These are phyloP conservation scores for Xylariales sp. DNA, from an alignment of 2,329 filamentous ascomycete genomes.

Conservation along the genomic window DNA sequence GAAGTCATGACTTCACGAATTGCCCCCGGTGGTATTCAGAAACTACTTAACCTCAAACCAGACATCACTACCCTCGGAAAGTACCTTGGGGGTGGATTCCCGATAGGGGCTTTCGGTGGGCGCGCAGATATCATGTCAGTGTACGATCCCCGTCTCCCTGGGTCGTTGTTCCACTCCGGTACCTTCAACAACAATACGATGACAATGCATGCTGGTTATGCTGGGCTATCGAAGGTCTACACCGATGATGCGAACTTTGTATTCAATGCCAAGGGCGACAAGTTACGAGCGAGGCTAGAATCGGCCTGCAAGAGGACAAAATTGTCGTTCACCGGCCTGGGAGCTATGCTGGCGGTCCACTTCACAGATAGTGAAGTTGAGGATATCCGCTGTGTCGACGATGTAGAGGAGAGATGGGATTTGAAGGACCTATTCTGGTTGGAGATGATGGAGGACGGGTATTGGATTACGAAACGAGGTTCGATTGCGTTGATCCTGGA, in stretches of 20 bases:
- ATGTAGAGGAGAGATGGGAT: conserved; percentile 24
- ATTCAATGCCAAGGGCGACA: conserved; percentile 23
- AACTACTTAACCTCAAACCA: conserved; percentile 40
- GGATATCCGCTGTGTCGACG: conserved; percentile 22
- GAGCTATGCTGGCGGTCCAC: conserved; percentile 22
- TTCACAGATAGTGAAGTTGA: conserved; percentile 23
- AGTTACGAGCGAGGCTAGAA: conserved; percentile 17
- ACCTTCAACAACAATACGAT: conserved; percentile 60
- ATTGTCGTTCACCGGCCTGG: conserved; percentile 20
- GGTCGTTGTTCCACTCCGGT: conserved; percentile 43
- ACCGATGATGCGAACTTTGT: conserved; percentile 19
- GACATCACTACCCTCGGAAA: conserved; percentile 64
- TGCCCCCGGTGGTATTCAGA: conserved; percentile 43
- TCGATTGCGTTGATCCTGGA: conserved; percentile 35
- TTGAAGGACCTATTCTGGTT: conserved; percentile 40
- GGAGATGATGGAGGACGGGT: conserved; percentile 40
- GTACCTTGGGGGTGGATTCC: conserved; percentile 61
- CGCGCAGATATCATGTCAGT: conserved; percentile 52
- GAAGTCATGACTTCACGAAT: conserved; percentile 68
- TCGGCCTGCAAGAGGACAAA: conserved; percentile 15
- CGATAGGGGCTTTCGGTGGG: conserved; percentile 65
- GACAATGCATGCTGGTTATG: conserved; percentile 45
- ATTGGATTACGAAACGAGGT: conserved; percentile 37
- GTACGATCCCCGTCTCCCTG: conserved; percentile 39
- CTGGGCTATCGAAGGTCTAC: conserved; percentile 22